Conservation (phyloP, 2,329 filamentous ascomycete genomes). For the Aspergillus sp. region DNA sequence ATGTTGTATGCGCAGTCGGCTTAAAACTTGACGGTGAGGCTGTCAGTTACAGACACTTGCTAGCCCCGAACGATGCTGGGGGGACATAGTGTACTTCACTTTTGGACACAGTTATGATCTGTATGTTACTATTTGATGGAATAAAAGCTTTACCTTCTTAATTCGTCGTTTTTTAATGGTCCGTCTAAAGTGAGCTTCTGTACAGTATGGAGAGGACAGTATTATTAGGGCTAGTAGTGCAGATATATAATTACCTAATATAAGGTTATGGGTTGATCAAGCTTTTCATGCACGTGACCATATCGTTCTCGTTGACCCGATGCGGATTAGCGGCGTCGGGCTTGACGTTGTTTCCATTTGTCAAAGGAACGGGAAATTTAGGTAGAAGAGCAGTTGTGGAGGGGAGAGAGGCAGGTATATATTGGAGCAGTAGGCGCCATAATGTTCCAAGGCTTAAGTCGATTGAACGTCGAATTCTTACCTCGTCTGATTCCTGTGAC, state of each 20-base stretch:
- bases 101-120: constrained; percentile 16
- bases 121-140: constrained; percentile 19
- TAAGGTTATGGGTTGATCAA: not conserved
- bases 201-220: not conserved
- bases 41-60: not conserved
- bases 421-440: not conserved
- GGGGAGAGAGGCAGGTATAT: not conserved
- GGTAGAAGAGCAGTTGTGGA: not conserved
- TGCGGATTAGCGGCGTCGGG: not conserved
- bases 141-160: constrained; percentile 8
- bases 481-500: not conserved
- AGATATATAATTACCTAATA: not conserved
- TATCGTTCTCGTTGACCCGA: not conserved
- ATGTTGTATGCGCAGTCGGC: not conserved
- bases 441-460: too few species aligned
- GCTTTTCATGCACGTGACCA: not conserved
- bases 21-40: not conserved
- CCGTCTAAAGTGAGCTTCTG: too few species aligned
- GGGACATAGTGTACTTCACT: constrained; percentile 7
- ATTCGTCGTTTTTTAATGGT: too few species aligned
- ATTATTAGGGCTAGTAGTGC: not conserved
- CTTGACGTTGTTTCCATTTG: too few species aligned
- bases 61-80: not conserved
- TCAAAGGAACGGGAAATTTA: not conserved
- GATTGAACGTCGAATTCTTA: not conserved